Base-by-base conservation (phyloP, 495 filamentous ascomycete genomes). In the Cudoniella acicularis region DNA sequence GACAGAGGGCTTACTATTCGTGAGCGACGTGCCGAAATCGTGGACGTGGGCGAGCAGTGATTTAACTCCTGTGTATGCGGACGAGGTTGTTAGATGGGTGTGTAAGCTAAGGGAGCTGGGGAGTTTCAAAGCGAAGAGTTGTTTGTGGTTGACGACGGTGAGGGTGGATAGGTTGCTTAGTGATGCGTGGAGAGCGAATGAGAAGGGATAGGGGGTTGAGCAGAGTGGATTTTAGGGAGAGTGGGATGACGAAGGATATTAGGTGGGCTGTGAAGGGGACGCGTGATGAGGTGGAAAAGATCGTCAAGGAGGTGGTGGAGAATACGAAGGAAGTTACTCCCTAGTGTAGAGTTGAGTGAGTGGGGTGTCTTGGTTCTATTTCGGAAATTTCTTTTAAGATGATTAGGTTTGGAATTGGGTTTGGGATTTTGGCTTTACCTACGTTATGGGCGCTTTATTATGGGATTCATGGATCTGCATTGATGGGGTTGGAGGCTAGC, bases 21-120 rank as follows among this genome's bases (percentile, higher is more conserved):
- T 70, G 20, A 68, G 62, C 10, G 65, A 70, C 46, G 55, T 69
- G 8, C 69, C 66, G 0, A 61, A 66, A 41, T 59, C 56, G 25
- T 64, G 62, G 20, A 62, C 62, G 1, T 69, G 67, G 64, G 54
- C 62, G 18, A 52, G 55, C 17, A 58, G 45, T 1, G 66, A 69
- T 41, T 52, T 67, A 0, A 54, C 48, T 36, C 69, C 69, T 16
- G 23, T 72, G 17, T 58, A 70, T 30, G 55, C 30, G 0, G 61
- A 55, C 17, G 45, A 59, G 8, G 41, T 64, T 26, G 36, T 60
- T 6, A 41, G 22, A 18, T 50, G 30, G 23, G 17, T 59, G 6
- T n/a, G 8, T 13, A 16, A 46, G 18, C 10, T 61, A 13, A 8
- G 8, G 13, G 2, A 53, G 10, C 46, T 64, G 0, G 48, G 57